Evolutionary conservation across 179 eudicot species (phyloP).

Genomic region (Pouteria campechiana): DNA sequence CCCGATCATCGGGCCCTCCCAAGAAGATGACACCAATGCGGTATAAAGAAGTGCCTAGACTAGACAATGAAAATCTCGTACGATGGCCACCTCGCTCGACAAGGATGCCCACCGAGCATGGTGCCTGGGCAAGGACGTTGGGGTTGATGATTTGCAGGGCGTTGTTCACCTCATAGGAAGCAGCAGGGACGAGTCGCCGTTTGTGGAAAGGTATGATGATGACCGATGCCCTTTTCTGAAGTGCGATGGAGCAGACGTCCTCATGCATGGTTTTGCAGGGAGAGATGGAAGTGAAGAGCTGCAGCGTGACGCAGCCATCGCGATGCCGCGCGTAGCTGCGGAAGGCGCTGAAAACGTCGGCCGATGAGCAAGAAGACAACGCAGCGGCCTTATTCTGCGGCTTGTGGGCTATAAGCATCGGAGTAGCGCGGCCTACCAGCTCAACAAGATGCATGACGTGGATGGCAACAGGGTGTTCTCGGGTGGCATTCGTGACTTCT

Average conservation of each 20-base stretch:
- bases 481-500: conserved; percentile 40
- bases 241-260: conserved; percentile 37
- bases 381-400: too few species aligned
- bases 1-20: conserved; percentile 55
- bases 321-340: conserved; percentile 24
- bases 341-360: conserved; percentile 39
- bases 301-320: conserved; percentile 20
- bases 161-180: conserved; percentile 12
- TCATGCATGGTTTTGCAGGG: conserved; percentile 38
- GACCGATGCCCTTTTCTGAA: conserved; percentile 32
- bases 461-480: conserved; percentile 28
- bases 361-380: conserved; percentile 14
- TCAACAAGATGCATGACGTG: conserved; percentile 38
- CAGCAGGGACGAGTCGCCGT: conserved; percentile 47
- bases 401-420: conserved; percentile 44
- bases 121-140: conserved; percentile 30
- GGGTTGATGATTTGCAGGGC: conserved; percentile 27
- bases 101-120: conserved; percentile 49
- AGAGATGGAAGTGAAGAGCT: conserved; percentile 39
- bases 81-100: conserved; percentile 43
- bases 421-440: conserved; percentile 35
- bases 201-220: conserved; percentile 54
- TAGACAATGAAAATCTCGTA: conserved; percentile 16
- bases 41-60: conserved; percentile 12
- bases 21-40: conserved; percentile 41